These are phyloP conservation scores for Carex myosuroides DNA, from an alignment of 176 grass and related monocot species.

Conservation along the genomic window DNA sequence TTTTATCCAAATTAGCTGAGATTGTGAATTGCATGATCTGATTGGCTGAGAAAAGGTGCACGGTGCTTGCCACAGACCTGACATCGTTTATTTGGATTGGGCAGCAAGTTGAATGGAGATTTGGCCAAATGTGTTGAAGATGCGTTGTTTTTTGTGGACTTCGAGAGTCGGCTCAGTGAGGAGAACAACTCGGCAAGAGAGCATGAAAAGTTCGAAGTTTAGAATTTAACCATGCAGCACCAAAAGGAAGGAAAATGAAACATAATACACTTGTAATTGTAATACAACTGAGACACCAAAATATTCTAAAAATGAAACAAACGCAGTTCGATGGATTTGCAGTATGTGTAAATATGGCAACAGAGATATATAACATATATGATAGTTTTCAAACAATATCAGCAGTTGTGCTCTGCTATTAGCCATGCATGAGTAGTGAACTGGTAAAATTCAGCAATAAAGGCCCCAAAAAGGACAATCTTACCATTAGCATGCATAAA, in stretches of 20 bases:
- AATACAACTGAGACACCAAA: neutral
- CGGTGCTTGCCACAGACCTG: conserved; percentile 43
- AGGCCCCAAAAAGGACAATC: neutral
- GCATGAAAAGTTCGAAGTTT: conserved; percentile 38
- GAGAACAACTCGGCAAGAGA: conserved; percentile 53
- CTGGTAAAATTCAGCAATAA: neutral
- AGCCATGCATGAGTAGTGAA: neutral
- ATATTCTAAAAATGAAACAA: neutral
- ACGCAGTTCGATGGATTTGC: neutral
- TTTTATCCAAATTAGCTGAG: conserved; percentile 27
- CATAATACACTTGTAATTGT: neutral
- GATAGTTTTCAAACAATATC: neutral
- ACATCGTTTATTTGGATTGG: conserved; percentile 59
- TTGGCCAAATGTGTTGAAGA: conserved; percentile 54
- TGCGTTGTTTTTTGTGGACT: conserved; percentile 27
- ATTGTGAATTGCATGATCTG: conserved; percentile 10
- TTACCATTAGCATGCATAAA: neutral
- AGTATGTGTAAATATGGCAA: no score
- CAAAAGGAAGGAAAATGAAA: neutral
- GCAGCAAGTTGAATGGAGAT: conserved; percentile 36
- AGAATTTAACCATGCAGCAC: conserved; percentile 46
- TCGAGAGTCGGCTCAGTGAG: conserved; percentile 10
- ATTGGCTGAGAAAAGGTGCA: conserved; percentile 17
- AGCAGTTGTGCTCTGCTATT: neutral
- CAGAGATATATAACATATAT: neutral